Base-by-base conservation (phyloP, 2,329 filamentous ascomycete species). In the Curvularia lunata region DNA sequence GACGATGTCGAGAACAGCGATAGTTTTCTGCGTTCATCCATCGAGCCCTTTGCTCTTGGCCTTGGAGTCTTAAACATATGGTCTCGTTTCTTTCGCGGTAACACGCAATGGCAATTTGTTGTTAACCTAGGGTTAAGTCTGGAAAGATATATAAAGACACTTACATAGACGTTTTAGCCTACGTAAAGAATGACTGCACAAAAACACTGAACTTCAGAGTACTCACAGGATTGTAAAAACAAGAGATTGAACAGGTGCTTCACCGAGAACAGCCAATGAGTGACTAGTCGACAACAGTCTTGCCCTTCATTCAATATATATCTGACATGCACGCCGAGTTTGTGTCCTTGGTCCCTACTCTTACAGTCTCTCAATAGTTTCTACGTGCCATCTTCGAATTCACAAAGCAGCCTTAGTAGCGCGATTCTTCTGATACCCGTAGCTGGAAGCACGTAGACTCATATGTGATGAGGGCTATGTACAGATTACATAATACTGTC, bases 21-120 rank as follows among this genome's bases (percentile, higher is more conserved):
- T 23, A 48, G 54, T 27, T 58, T 61, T 34, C 43, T 65, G 5
- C 30, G 45, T 28, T 61, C 64, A 13, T 58, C 62, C 3, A 54
- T 60, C 16, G 70, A 74, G 27, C 71, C 78, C 0, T 66, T 67
- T 1, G 61, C 65, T 2, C 70, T 81, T 1, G 73, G 78, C 5
- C 61, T 79, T 0, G 77, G 78, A 0, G 79, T 82, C 0, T 45
- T 82, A 18, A 78, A 74, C 21, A 81, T 82, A 8, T 82, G 80
- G 80, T 75, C 76, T 13, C 76, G 80, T 5, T 81, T 82, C 60
- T 82, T 82, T 63, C 75, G 77, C 34, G 79, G 79, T 5, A 82
- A 82, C 21, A 81, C 80, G 0, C 80, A 82, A 53, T 82, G 80
- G 80, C 76, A 75, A 0, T 81, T 82, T 51, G 81, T 82, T 40